A percentile compares a stretch with the other conserved stretches of the same genome.
These are phyloP conservation scores for Picochlorum sp. DNA, from an alignment of 139 green algal genomes.

Conservation along the genomic window DNA sequence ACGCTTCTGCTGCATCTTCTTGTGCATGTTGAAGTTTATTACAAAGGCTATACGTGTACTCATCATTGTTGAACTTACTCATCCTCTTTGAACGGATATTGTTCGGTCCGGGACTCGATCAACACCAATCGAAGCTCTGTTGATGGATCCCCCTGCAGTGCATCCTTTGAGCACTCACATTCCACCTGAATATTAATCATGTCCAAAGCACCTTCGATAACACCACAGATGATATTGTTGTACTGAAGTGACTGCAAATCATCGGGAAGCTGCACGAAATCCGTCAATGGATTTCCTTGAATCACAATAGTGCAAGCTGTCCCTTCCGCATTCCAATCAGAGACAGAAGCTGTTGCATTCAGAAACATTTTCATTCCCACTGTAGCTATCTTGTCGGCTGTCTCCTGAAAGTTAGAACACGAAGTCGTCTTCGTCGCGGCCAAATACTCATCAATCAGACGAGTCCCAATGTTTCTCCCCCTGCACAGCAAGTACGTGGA, in stretches of 20 bases:
- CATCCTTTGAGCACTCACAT: slow-evolving; percentile 65
- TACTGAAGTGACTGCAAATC: slow-evolving; percentile 71
- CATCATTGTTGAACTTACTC: slow-evolving; percentile 44
- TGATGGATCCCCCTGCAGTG: slow-evolving; percentile 73
- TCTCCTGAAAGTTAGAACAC: slow-evolving; percentile 77
- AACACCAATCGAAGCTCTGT: slow-evolving; percentile 79
- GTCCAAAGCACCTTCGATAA: slow-evolving; percentile 81
- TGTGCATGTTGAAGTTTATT: slow-evolving; percentile 36
- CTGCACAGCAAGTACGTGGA: slow-evolving; percentile 27
- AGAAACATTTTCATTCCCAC: slow-evolving; percentile 85
- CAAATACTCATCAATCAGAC: slow-evolving; percentile 93
- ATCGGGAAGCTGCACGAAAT: slow-evolving; percentile 96
- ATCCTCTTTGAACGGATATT: slow-evolving; percentile 93
- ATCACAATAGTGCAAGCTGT: slow-evolving; percentile 82
- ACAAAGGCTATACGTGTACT: neutral
- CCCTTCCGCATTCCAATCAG: slow-evolving; percentile 75
- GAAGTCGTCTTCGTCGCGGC: slow-evolving; percentile 63
- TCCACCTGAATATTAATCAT: slow-evolving; percentile 85
- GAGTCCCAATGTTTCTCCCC: slow-evolving; percentile 90
- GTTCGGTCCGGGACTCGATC: slow-evolving; percentile 40
- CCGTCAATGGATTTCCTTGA: slow-evolving; percentile 85
- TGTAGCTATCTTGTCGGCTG: slow-evolving; percentile 69
- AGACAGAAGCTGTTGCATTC: slow-evolving; percentile 57
- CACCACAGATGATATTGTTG: slow-evolving; percentile 83
- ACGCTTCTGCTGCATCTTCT: slow-evolving; percentile 8